Evolutionary conservation across 805 yeast genomes (phyloP).

Genomic region (Candida xyloterini): DNA sequence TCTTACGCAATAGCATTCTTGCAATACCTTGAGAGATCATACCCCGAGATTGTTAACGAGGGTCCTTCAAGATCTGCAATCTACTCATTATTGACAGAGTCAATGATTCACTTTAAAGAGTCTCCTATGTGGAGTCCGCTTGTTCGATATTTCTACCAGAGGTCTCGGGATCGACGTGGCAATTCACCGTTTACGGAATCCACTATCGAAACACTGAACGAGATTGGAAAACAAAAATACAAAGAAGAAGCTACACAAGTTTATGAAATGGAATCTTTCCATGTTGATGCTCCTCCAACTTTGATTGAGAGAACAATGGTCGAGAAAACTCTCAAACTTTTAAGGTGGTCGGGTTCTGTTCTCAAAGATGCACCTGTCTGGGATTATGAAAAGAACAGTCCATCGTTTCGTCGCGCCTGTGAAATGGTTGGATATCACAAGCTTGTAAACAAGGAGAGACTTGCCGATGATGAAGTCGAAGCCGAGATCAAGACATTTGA

Average conservation of each 20-base stretch:
- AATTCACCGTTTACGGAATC: background rate
- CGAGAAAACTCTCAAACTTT: conserved; percentile 7
- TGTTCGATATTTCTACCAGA: conserved; percentile 18
- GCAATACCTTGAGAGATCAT: conserved; percentile 9
- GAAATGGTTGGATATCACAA: conserved; percentile 16
- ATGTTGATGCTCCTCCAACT: conserved; percentile 11
- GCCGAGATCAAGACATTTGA: conserved; percentile 3
- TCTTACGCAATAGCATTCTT: conserved; percentile 23
- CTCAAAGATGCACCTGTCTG: conserved; percentile 15
- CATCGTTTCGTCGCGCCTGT: conserved; percentile 18
- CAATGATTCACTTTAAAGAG: conserved; percentile 17
- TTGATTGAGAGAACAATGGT: conserved; percentile 13
- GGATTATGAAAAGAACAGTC: conserved; percentile 13
- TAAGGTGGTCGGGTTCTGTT: conserved; percentile 17
- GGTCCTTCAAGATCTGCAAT: conserved; percentile 4
- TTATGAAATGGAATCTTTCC: background rate
- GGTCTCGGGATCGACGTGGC: conserved; percentile 11
- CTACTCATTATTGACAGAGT: conserved; percentile 13
- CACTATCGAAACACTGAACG: conserved; percentile 1
- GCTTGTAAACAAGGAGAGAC: background rate
- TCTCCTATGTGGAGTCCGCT: conserved; percentile 19
- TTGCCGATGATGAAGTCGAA: conserved; percentile 2
- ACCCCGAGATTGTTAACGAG: conserved; percentile 4
- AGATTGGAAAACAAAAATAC: background rate
- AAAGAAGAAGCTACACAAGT: background rate